Conservation (phyloP, 768 basidiomycete species). For the Collybia sordida region DNA sequence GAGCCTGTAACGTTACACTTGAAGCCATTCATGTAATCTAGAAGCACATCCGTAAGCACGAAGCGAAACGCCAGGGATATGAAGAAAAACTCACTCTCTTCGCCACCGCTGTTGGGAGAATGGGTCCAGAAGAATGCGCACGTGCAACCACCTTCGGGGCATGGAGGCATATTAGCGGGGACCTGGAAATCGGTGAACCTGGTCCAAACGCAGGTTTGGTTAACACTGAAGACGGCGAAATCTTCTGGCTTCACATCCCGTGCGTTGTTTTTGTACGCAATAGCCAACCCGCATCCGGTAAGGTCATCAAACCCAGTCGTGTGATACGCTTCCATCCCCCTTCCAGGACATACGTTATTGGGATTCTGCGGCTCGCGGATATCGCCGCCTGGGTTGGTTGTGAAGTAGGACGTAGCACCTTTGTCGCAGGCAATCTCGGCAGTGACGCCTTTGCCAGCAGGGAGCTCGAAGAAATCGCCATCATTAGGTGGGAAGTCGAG, state of each 20-base stretch:
- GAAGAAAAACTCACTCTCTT: slow-evolving; percentile 49
- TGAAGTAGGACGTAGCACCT: slow-evolving; percentile 56
- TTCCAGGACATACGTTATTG: slow-evolving; percentile 52
- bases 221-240: slow-evolving; percentile 73
- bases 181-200: slow-evolving; percentile 70
- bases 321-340: slow-evolving; percentile 46
- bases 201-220: slow-evolving; percentile 74
- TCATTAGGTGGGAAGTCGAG: slow-evolving; percentile 56
- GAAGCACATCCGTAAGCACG: background rate
- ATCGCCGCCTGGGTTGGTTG: slow-evolving; percentile 51
- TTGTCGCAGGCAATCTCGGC: slow-evolving; percentile 61
- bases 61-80: too few relatives aligned
- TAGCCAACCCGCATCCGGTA: slow-evolving; percentile 67
- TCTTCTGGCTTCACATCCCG: slow-evolving; percentile 59
- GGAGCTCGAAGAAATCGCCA: slow-evolving; percentile 57
- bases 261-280: slow-evolving; percentile 72
- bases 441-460: slow-evolving; percentile 54
- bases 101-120: slow-evolving; percentile 57
- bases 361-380: slow-evolving; percentile 46
- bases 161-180: slow-evolving; percentile 66
- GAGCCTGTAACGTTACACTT: slow-evolving; percentile 59
- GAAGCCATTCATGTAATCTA: slow-evolving; percentile 78
- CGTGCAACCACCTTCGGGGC: slow-evolving; percentile 59
- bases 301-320: slow-evolving; percentile 54
- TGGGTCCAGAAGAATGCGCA: slow-evolving; percentile 81